A percentile compares a stretch with the other conserved stretches of the same genome.
Conservation (phyloP, 176 grass and related monocot genomes). For the Otatea glauca region DNA sequence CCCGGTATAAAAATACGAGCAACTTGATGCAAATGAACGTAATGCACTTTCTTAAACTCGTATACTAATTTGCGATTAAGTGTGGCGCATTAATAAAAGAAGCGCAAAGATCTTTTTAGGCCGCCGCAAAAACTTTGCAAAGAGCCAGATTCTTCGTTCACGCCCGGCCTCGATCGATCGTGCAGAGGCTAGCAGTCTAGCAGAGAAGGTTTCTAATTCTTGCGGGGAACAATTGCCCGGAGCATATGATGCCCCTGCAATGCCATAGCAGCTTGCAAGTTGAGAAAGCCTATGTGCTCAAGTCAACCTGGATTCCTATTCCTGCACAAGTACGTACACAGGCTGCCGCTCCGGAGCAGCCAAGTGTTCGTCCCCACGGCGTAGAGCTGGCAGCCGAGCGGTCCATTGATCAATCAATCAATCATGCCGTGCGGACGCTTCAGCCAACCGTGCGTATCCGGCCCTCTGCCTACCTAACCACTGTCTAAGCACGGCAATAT, state of each 20-base stretch:
- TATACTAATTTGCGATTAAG: neutral
- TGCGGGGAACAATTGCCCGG: neutral
- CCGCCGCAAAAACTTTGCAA: neutral
- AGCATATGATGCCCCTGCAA: neutral
- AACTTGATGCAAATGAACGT: neutral
- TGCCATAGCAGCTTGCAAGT: neutral
- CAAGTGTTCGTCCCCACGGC: neutral
- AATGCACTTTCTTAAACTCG: neutral
- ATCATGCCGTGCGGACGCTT: neutral
- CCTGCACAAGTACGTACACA: neutral
- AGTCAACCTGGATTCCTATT: neutral
- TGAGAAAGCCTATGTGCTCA: neutral
- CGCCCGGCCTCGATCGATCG: neutral
- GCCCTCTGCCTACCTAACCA: neutral
- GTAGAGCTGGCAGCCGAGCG: neutral
- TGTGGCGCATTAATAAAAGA: neutral
- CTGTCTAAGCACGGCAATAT: neutral
- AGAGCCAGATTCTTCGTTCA: neutral
- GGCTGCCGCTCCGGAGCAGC: conserved; percentile 5
- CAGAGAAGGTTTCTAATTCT: neutral
- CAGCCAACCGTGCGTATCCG: neutral
- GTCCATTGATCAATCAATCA: neutral
- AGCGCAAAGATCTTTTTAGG: neutral
- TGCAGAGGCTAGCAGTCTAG: neutral
- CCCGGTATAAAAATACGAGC: neutral